Conservation (phyloP, 1,284 basidiomycete species). For the Bjerkandera adusta region DNA sequence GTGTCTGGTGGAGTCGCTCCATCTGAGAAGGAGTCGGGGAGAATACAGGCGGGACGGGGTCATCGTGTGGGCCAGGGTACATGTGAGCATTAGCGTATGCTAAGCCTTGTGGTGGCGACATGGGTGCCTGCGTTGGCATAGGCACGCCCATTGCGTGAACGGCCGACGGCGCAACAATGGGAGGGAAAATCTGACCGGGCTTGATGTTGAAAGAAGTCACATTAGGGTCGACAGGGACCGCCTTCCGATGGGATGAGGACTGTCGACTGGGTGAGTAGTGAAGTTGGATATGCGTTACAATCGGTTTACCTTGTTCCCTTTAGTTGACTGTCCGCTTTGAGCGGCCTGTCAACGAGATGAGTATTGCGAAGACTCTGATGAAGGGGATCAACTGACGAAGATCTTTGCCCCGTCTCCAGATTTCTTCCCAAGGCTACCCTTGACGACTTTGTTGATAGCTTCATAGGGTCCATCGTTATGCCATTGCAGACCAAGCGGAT, state of each 20-base stretch:
- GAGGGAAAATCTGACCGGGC: conserved; percentile 31
- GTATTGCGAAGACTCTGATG: not conserved
- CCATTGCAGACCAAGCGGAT: conserved; percentile 55
- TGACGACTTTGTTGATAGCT: conserved; percentile 32
- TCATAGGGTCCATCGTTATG: conserved; percentile 74
- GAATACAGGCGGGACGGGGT: conserved; percentile 11
- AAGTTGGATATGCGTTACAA: no score
- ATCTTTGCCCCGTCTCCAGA: conserved; percentile 13
- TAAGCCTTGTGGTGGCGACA: conserved; percentile 8
- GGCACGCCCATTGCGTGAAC: conserved; percentile 4
- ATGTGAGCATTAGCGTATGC: conserved; percentile 20
- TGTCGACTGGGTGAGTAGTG: no score
- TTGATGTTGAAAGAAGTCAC: conserved; percentile 21
- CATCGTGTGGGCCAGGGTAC: conserved; percentile 6
- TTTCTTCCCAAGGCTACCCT: conserved; percentile 10
- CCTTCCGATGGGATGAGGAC: conserved; percentile 4
- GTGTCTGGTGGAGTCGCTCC: conserved; percentile 1
- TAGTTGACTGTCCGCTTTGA: no score
- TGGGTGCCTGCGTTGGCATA: conserved; percentile 9
- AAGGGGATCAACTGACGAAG: conserved; percentile 9
- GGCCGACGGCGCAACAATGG: conserved; percentile 15
- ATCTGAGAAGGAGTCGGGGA: conserved; percentile 13
- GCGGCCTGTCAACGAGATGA: conserved; percentile 6
- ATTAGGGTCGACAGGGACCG: conserved; percentile 14
- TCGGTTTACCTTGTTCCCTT: no score